Percentiles rank a stretch among this genome's conserved stretches.
Conservation (phyloP, 148 eudicot genomes). For the Spergularia marina region DNA sequence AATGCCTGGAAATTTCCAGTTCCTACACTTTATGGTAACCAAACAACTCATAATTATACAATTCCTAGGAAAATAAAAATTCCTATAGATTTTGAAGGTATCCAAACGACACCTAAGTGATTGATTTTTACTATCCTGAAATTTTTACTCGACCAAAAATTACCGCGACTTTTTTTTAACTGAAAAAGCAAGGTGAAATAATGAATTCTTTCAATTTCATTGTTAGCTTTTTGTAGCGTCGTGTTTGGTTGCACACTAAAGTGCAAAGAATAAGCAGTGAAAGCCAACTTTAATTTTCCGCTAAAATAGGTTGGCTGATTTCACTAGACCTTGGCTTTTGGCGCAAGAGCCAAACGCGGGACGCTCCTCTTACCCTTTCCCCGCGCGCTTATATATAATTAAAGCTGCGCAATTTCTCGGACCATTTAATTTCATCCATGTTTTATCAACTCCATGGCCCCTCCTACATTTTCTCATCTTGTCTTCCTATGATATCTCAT, state of each 20-base stretch:
- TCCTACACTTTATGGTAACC: no score
- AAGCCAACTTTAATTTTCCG: constrained; percentile 17
- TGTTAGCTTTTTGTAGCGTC: background rate
- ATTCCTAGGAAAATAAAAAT: no score
- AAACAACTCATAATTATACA: no score
- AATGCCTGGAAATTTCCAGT: no score
- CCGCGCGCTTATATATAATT: no score
- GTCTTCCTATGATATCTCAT: no score
- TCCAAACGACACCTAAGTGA: no score
- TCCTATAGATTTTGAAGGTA: no score
- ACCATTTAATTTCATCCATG: background rate
- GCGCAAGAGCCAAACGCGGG: constrained; percentile 33
- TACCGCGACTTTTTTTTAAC: background rate
- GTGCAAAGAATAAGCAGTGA: constrained; percentile 26
- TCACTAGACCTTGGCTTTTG: constrained; percentile 16
- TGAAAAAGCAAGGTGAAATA: no score
- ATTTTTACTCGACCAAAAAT: background rate
- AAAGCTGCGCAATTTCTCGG: no score
- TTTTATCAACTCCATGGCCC: background rate
- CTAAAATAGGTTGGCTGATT: constrained; percentile 22
- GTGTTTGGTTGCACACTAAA: constrained; percentile 10
- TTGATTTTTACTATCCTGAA: no score
- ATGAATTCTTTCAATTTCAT: background rate
- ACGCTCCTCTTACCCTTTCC: constrained; percentile 35
- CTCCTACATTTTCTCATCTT: background rate